These are phyloP conservation scores for Fraxinus sp. DNA, from an alignment of 305 asterid genomes.

Conservation along the genomic window DNA sequence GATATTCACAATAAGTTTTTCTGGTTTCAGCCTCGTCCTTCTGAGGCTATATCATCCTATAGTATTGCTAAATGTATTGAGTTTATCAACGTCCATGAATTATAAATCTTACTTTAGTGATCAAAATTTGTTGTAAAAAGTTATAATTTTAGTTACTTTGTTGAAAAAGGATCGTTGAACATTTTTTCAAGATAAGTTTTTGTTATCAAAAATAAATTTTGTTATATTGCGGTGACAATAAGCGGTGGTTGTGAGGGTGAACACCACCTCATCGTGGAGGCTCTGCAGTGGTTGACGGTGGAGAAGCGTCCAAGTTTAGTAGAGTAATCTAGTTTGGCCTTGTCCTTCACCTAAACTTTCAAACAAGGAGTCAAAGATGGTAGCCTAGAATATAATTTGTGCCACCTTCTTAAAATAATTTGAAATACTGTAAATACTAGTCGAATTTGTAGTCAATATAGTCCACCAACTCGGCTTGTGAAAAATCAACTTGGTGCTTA, in stretches of 20 bases:
- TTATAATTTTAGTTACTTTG: no score
- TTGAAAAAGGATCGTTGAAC: background rate
- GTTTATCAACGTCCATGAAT: background rate
- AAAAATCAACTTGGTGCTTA: background rate
- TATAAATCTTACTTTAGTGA: background rate
- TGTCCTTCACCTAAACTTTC: conserved; percentile 15
- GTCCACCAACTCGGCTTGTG: background rate
- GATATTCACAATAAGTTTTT: no score
- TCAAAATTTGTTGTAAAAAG: background rate
- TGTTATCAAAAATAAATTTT: no score
- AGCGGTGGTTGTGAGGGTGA: background rate
- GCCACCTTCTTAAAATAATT: background rate
- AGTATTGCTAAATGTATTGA: background rate
- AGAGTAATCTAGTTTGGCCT: background rate
- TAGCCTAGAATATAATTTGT: background rate
- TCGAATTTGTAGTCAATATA: background rate
- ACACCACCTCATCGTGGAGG: background rate
- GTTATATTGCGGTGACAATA: background rate
- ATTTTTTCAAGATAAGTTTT: background rate
- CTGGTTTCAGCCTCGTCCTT: background rate
- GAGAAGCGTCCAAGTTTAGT: conserved; percentile 9
- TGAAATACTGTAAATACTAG: no score
- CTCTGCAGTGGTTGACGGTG: background rate
- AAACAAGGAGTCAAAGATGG: conserved; percentile 25
- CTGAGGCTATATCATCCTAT: background rate